Base-by-base conservation (phyloP, 2,329 filamentous ascomycete species). In the Fusarium sp. region DNA sequence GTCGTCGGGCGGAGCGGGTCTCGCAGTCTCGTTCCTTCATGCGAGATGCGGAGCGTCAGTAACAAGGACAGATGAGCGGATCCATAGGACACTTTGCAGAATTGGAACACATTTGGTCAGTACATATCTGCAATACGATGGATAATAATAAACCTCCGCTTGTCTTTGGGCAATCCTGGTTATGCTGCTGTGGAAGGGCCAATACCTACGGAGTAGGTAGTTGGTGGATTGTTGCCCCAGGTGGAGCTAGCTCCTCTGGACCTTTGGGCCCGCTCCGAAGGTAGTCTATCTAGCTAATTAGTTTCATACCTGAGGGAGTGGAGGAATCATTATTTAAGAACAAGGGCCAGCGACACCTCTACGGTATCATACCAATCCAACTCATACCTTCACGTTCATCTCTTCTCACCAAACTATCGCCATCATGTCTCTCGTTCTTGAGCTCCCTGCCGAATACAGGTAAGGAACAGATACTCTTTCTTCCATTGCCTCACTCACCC, bases 381-480 rank as follows among this genome's bases (percentile, higher is more conserved):
- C 20, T 47, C n/a, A 24, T 14, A n/a, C 9, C 14, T n/a, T 17
- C 37, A n/a, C 24, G 11, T 37, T 19, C n/a, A n/a, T 17, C 15
- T 24, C 20, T 45, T 30, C 19, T 14, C 20, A 28, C n/a, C 41
- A 51, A 57, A 49, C 30, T 40, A 56, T 20, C 56, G 28, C 28
- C 71, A 82, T 67, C 43, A 84, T 85, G 83, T 71, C 82, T 72
- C 69, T 82, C 55, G 70, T 77, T 41, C 72, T 86, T 32, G 76
- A 81, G 50, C 67, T 87, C 59, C 83, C 84, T 22, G 75, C 76
- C 66, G 80, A 86, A 67, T 87, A 86, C 74, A 81, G 83, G 84
- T 86, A 80, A 76, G 82, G 72, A 9, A 37, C 33, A 55, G 24
- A 20, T 17, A 32, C 47, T 30, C 17, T 15, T 22, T 37, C 41